These are phyloP conservation scores for Psidium guajava DNA, from an alignment of 345 rosid genomes.

Conservation along the genomic window DNA sequence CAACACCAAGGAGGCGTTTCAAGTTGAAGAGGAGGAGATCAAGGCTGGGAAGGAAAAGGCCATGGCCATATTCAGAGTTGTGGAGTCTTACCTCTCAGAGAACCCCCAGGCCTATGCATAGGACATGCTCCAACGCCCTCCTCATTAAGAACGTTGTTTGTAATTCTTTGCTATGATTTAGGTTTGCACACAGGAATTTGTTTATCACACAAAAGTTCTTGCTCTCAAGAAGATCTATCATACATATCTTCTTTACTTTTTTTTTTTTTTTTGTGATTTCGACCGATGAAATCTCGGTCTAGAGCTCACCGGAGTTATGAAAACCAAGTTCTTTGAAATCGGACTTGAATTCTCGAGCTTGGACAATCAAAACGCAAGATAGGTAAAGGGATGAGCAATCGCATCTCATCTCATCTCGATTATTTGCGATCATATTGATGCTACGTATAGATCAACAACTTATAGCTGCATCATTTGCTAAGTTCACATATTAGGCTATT, in stretches of 20 bases:
- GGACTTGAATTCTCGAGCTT: neutral
- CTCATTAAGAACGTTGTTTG: neutral
- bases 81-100: slow-evolving; percentile 24
- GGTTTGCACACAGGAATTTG: neutral
- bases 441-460: neutral
- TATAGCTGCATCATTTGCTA: neutral
- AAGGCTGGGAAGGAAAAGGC: slow-evolving; percentile 18
- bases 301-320: neutral
- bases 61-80: slow-evolving; percentile 12
- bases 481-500: fast-evolving
- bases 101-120: slow-evolving; percentile 13
- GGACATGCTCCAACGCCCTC: neutral
- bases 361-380: neutral
- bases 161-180: neutral
- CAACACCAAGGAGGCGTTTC: slow-evolving; percentile 5
- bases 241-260: neutral
- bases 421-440: neutral
- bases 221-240: neutral
- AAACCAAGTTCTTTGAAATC: neutral
- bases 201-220: neutral
- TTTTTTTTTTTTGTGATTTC: neutral
- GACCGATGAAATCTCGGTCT: neutral
- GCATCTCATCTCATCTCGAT: neutral
- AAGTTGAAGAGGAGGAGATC: slow-evolving; percentile 8
- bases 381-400: neutral